Base-by-base conservation (phyloP, 352 stramenopile species). In the Blastocystis sp. region DNA sequence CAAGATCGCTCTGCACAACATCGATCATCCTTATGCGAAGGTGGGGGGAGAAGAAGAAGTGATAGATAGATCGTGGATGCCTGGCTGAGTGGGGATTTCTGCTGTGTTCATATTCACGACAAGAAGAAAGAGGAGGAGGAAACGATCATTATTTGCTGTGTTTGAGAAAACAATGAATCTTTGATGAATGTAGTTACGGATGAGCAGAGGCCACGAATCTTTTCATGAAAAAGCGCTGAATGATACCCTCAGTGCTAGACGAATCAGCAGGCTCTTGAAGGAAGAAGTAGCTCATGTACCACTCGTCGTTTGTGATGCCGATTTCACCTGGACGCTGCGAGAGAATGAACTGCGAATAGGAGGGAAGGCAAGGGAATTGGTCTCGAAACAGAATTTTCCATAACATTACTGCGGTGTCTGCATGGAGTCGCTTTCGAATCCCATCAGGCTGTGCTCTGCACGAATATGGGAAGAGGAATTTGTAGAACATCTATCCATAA, bases 21-120 rank as follows among this genome's bases (percentile, higher is more conserved):
- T 68, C 13, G 53, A 68, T 53, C 53, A 68, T 39, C 73, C 73
- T 8, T 85, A 68, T 45, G 50, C 53, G 9, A 85, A 85, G 55
- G 73, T 85, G 53, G 5, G 47, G 34, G 39, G 18, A 34, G 47
- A 30, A 55, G 13, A 9, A 41, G 34, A 24, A 37, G 50, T 85
- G 53, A 81, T 66, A n/a, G 9, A 50, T 69, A 85, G 73, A 85
- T 85, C 26, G 47, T 85, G 37, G 47, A 85, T n/a, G 73, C 73
- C 1, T 85, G 73, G 73, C 50, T 85, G 2, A 41, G 43, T 26
- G 73, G 73, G 8, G 73, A 85, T 68, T 85, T 85, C 73, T 85
- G 73, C 53, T 85, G 73, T 65, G 73, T 85, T 9, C 73, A 85
- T 45, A 85, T 85, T 68, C 73, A 85, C 24, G 73, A 85, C 55